A percentile compares a stretch with the other conserved stretches of the same genome.
phyloP scores from a whole-genome alignment of 371 early-diverging fungal species.

The Thermomucor indicae-seudaticae region DNA sequence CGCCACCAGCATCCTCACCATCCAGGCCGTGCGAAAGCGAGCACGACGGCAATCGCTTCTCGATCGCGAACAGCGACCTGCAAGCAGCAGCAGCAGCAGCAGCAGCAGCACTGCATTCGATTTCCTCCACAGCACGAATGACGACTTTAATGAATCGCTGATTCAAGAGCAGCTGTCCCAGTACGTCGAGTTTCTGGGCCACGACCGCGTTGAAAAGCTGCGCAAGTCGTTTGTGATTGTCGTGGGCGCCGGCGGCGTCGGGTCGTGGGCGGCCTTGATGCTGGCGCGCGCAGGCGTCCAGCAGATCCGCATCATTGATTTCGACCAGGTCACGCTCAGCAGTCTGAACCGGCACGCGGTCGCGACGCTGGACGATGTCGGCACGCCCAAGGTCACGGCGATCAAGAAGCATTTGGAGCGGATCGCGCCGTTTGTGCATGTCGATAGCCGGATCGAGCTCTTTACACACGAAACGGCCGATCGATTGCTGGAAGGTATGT shows the following conservation, averaged over 20 bases:
- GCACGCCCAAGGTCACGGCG: constrained; percentile 80
- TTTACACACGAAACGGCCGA: constrained; percentile 71
- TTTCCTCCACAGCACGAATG: constrained; percentile 4
- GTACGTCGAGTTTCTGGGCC: constrained; percentile 85
- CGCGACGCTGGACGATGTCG: constrained; percentile 84
- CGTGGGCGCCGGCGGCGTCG: constrained; percentile 96
- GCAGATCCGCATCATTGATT: constrained; percentile 87
- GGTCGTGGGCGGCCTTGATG: constrained; percentile 90
- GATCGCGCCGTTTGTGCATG: constrained; percentile 74
- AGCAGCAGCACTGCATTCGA: constrained; percentile 2
- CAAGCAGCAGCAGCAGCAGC: not conserved
- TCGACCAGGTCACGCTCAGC: constrained; percentile 92
- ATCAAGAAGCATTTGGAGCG: constrained; percentile 66
- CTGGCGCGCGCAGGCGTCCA: constrained; percentile 86
- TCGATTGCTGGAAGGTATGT: constrained; percentile 62
- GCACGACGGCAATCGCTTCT: constrained; percentile 41
- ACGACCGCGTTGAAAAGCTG: constrained; percentile 64
- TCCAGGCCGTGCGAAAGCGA: constrained; percentile 37
- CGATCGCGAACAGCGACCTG: constrained; percentile 12
- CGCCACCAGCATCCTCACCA: constrained; percentile 44
- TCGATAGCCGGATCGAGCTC: constrained; percentile 77
- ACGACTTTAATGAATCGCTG: constrained; percentile 53
- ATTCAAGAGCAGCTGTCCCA: constrained; percentile 83
- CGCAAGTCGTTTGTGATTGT: constrained; percentile 83
- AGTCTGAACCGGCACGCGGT: constrained; percentile 92